A percentile compares a stretch with the other conserved stretches of the same genome.
These are phyloP conservation scores for Penicillium paxilli DNA, from an alignment of 495 filamentous ascomycete genomes.

Conservation along the genomic window DNA sequence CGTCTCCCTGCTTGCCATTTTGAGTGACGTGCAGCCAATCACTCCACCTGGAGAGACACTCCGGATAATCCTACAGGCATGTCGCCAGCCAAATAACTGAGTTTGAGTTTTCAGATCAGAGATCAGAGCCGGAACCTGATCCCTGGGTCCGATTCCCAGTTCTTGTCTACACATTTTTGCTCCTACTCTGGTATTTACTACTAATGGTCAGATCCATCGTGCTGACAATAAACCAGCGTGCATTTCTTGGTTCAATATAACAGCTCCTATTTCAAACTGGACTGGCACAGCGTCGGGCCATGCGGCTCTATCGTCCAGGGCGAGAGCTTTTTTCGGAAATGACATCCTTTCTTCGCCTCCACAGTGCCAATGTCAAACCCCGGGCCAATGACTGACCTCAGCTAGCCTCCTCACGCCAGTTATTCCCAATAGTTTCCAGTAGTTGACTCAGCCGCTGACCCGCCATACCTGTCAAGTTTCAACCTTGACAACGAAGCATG, in stretches of 20 bases:
- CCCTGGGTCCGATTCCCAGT: slow-evolving; percentile 1
- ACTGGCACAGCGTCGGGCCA: background rate
- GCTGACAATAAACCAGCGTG: background rate
- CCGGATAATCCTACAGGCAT: slow-evolving; percentile 12
- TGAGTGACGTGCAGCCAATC: slow-evolving; percentile 21
- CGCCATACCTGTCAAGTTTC: slow-evolving; percentile 28
- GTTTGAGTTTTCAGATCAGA: slow-evolving; percentile 11
- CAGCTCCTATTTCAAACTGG: background rate
- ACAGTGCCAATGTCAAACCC: slow-evolving; percentile 1
- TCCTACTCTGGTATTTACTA: slow-evolving; percentile 2
- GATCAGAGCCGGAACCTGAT: slow-evolving; percentile 15
- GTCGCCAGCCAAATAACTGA: background rate
- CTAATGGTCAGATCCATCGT: slow-evolving; percentile 5
- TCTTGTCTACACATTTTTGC: background rate
- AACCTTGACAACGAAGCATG: slow-evolving; percentile 10
- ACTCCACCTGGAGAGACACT: slow-evolving; percentile 3
- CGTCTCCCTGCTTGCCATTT: slow-evolving; percentile 20
- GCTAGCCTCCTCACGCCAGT: slow-evolving; percentile 11
- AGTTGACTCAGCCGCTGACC: slow-evolving; percentile 15
- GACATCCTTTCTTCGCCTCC: background rate
- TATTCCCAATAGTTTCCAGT: slow-evolving; percentile 22
- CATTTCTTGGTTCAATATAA: background rate
- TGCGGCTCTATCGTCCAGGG: background rate
- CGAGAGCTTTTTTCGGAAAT: background rate
- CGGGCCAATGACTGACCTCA: slow-evolving; percentile 9